Conservation (phyloP, 768 basidiomycete genomes). For the Guyanaporus albipodus region DNA sequence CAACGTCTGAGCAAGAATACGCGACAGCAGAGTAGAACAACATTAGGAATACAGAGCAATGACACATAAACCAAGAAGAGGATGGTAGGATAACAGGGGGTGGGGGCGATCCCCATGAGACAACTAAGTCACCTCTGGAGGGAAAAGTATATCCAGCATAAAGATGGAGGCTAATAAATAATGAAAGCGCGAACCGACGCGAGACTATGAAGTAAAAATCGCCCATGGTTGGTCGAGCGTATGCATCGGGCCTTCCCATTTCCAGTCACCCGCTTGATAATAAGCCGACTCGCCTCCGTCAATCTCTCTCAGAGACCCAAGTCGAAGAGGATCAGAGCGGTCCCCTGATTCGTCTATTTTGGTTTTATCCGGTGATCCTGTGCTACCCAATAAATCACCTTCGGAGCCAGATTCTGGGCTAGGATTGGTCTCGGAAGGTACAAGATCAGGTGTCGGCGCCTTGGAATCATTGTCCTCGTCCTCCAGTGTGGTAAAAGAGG, state of each 20-base stretch:
- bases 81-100: conserved; percentile 36
- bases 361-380: conserved; percentile 43
- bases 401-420: conserved; percentile 75
- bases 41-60: conserved; percentile 53
- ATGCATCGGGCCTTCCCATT: conserved; percentile 69
- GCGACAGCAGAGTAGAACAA: conserved; percentile 60
- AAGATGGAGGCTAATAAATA: conserved; percentile 41
- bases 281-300: conserved; percentile 74
- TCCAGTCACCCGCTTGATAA: conserved; percentile 56
- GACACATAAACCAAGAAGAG: conserved; percentile 41
- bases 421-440: conserved; percentile 67
- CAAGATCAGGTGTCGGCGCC: conserved; percentile 70
- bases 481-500: conserved; percentile 47
- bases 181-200: conserved; percentile 30
- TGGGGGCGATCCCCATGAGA: conserved; percentile 25
- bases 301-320: conserved; percentile 64
- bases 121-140: conserved; percentile 30
- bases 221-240: conserved; percentile 70
- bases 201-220: conserved; percentile 43
- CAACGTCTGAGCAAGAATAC: conserved; percentile 35
- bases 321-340: conserved; percentile 47
- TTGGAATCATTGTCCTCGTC: conserved; percentile 65
- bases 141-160: conserved; percentile 37
- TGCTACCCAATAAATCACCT: conserved; percentile 46
- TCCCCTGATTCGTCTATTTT: conserved; percentile 50